Evolutionary conservation across 768 basidiomycete genomes (phyloP).

Genomic region (Pisolithus albus): DNA sequence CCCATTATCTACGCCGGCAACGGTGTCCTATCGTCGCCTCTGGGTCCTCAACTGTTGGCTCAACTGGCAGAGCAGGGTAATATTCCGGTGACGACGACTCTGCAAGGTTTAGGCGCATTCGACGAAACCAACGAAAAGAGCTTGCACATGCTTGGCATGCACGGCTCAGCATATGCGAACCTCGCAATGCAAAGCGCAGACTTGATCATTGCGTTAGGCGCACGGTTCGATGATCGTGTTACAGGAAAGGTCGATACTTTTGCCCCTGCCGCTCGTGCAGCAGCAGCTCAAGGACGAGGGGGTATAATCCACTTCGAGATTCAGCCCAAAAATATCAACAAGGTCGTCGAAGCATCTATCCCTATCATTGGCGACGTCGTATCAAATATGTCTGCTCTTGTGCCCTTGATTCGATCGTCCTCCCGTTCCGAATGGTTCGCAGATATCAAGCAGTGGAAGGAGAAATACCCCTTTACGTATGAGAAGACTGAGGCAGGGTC

Average conservation of each 20-base stretch:
- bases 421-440: slow-evolving; percentile 77
- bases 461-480: slow-evolving; percentile 85
- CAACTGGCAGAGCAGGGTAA: slow-evolving; percentile 78
- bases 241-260: slow-evolving; percentile 87
- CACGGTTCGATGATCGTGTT: slow-evolving; percentile 96
- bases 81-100: slow-evolving; percentile 94
- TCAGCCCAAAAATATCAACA: slow-evolving; percentile 98
- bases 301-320: slow-evolving; percentile 99
- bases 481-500: slow-evolving; percentile 44
- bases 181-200: slow-evolving; percentile 97
- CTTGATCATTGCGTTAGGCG: slow-evolving; percentile 95
- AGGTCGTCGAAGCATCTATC: slow-evolving; percentile 91
- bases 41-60: slow-evolving; percentile 76
- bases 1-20: slow-evolving; percentile 93
- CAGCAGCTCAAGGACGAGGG: slow-evolving; percentile 78
- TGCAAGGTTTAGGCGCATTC: slow-evolving; percentile 93
- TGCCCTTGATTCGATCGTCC: slow-evolving; percentile 63
- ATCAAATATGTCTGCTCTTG: slow-evolving; percentile 70
- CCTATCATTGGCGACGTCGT: slow-evolving; percentile 93
- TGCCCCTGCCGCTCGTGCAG: slow-evolving; percentile 84
- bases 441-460: slow-evolving; percentile 81
- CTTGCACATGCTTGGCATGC: slow-evolving; percentile 99
- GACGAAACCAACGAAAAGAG: slow-evolving; percentile 84
- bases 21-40: slow-evolving; percentile 75
- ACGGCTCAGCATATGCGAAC: slow-evolving; percentile 96